Percentiles rank a stretch among this genome's conserved stretches.
phyloP scores from a whole-genome alignment of 2,329 filamentous ascomycete species.

The Neopestalotiopsis sp. region DNA sequence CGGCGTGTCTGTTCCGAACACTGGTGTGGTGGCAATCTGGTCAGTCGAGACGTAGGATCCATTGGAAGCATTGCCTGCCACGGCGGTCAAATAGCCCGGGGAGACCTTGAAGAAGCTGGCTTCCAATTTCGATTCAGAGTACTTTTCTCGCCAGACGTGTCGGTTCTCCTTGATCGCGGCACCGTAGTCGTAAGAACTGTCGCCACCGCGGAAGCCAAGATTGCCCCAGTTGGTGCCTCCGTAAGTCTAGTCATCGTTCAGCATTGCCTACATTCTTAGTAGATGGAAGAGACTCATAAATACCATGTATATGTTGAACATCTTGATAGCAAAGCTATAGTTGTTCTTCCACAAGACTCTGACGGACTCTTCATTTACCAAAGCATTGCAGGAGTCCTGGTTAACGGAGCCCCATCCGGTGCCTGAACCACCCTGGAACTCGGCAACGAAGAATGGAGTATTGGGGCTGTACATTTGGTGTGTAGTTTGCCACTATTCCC shows the following conservation, averaged over 20 bases:
- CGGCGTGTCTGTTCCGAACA: conserved; percentile 56
- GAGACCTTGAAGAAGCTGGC: conserved; percentile 77
- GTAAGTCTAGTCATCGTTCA: background rate
- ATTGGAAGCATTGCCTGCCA: conserved; percentile 54
- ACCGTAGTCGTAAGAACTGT: conserved; percentile 63
- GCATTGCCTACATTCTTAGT: background rate
- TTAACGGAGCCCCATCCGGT: conserved; percentile 40
- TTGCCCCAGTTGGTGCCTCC: conserved; percentile 89
- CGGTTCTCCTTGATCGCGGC: conserved; percentile 71
- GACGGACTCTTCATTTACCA: conserved; percentile 75
- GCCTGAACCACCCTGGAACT: conserved; percentile 66
- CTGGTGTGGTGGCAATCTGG: conserved; percentile 63
- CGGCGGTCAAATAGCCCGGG: conserved; percentile 70
- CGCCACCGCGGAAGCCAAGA: conserved; percentile 70
- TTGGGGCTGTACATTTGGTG: conserved; percentile 54
- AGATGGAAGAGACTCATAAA: background rate
- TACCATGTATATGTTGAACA: conserved; percentile 4
- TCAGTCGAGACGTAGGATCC: conserved; percentile 57
- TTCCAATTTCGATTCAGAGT: conserved; percentile 77
- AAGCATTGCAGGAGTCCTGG: conserved; percentile 67
- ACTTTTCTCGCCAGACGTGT: conserved; percentile 74
- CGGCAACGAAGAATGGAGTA: conserved; percentile 57
- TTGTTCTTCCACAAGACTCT: conserved; percentile 82
- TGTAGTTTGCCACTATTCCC: conserved; percentile 57
- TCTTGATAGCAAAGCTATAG: conserved; percentile 27